Conservation (phyloP, 306 rosid species). For the Nissolia schottii region DNA sequence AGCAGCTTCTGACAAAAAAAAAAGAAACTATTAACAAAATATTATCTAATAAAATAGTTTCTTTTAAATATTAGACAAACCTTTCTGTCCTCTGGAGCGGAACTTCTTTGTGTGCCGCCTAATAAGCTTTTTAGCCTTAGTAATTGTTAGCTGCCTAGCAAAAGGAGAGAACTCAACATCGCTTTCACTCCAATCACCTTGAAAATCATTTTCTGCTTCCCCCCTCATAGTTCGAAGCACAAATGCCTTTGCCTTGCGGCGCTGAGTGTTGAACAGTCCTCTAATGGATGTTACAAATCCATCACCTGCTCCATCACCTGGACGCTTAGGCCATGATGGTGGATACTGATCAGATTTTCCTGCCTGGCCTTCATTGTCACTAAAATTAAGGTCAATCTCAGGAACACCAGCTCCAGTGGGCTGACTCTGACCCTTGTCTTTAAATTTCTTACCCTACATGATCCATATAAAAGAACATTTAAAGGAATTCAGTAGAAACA, state of each 20-base stretch:
- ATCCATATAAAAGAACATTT: constrained; percentile 13
- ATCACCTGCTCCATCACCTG: constrained; percentile 96
- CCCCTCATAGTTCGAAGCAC: constrained; percentile 96
- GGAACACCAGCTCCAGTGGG: constrained; percentile 58
- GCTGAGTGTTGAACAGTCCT: constrained; percentile 90
- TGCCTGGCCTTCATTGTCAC: constrained; percentile 81
- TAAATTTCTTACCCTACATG: constrained; percentile 87
- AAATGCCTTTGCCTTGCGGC: constrained; percentile 91
- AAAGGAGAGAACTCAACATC: constrained; percentile 85
- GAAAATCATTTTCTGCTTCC: constrained; percentile 87
- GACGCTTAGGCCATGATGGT: constrained; percentile 81
- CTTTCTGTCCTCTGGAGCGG: constrained; percentile 83
- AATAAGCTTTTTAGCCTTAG: constrained; percentile 85
- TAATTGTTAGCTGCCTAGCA: constrained; percentile 91
- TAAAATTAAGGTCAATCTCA: constrained; percentile 78
- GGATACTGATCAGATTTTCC: constrained; percentile 76
- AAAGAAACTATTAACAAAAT: too few species aligned
- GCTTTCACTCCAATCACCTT: constrained; percentile 95
- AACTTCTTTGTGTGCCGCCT: constrained; percentile 91
- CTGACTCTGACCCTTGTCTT: constrained; percentile 77
- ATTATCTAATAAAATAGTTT: too few species aligned
- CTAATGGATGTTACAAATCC: constrained; percentile 95
- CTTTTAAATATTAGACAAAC: too few species aligned
- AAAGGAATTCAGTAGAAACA: constrained; percentile 2
- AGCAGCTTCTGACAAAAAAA: not conserved